These are phyloP conservation scores for Chrysopogon serrulatus DNA, from an alignment of 176 grass and related monocot genomes.

Conservation along the genomic window DNA sequence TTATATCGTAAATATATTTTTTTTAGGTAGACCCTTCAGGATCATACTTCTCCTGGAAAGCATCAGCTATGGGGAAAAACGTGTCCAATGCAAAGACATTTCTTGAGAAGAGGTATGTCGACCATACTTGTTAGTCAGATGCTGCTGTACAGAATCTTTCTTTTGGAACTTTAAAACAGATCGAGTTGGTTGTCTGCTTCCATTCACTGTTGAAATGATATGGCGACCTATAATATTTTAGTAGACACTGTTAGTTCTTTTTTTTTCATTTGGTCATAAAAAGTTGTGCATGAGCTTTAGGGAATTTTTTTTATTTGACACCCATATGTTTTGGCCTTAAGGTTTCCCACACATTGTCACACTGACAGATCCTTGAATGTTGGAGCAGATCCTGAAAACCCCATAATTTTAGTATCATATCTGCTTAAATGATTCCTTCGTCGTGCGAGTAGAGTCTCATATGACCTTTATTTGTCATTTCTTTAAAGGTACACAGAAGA, in stretches of 20 bases:
- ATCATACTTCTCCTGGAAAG: conserved; percentile 99
- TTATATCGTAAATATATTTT: background rate
- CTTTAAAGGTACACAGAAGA: conserved; percentile 67
- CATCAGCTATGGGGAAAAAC: conserved; percentile 99
- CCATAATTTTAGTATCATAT: background rate
- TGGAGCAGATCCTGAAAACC: background rate
- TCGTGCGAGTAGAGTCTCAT: background rate
- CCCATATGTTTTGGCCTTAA: background rate
- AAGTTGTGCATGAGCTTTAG: background rate
- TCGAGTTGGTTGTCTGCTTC: background rate
- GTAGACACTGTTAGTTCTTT: background rate
- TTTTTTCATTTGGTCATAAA: background rate
- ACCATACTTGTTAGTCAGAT: background rate
- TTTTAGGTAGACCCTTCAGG: conserved; percentile 82
- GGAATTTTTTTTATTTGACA: background rate
- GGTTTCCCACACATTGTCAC: background rate
- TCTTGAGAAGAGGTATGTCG: conserved; percentile 84
- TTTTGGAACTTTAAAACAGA: background rate
- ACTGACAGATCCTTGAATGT: background rate
- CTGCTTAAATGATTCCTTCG: background rate
- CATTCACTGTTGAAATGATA: background rate
- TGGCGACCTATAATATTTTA: background rate
- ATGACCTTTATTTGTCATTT: background rate
- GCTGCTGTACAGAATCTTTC: background rate
- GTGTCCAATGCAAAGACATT: conserved; percentile 97